Evolutionary conservation across 2,329 filamentous ascomycete genomes (phyloP), one percentile per base, ranked within the genome.

Genomic region (Aureobasidium sp.): DNA sequence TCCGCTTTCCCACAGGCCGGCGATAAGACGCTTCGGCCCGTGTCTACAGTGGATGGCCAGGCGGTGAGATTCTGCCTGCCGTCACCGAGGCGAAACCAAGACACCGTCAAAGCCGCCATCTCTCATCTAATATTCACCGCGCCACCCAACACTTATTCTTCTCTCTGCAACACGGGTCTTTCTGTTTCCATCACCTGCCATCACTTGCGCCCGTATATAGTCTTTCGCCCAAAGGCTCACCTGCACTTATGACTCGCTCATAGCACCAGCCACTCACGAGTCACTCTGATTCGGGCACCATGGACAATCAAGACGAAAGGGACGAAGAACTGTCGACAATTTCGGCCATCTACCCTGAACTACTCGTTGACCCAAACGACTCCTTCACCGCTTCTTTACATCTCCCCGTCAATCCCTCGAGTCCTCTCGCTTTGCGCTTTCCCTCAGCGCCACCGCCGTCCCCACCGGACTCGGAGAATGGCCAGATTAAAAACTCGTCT

Each of bases 321-420:
- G 76, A 78, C 34, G 79, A 85, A 67, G 84, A 87, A 72, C 75
- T 87, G 51, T 79, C 77, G 10, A 80, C 84, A 27, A 79, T 87
- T 63, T 77, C 79, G 48, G 83, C 84, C 55, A 87, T 87, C 62
- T 87, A 79, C 64, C 84, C 84, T 1, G 84, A 87, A 72, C 78
- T 87, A 20, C 72, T 74, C 36, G 71, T 81, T 63, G 77, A 84
- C 59, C 69, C 78, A 9, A 67, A 69, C 9, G 70, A 75, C 37
- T 75, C 77, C 0, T 82, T 80, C 67, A 72, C 73, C 61, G 83
- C 82, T 1, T 78, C 76, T 5, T 75, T 87, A 52, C 79, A 84
- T 26, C 70, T 87, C 20, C 76, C 80, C 6, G 81, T 87, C 32
- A 76, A 81, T 32, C 84, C 84, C 3, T 72, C 78, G 9, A 74